Evolutionary conservation across 805 yeast species (phyloP), one percentile per base, ranked within the genome.

Genomic region (Candida pseudoglaebosa): DNA sequence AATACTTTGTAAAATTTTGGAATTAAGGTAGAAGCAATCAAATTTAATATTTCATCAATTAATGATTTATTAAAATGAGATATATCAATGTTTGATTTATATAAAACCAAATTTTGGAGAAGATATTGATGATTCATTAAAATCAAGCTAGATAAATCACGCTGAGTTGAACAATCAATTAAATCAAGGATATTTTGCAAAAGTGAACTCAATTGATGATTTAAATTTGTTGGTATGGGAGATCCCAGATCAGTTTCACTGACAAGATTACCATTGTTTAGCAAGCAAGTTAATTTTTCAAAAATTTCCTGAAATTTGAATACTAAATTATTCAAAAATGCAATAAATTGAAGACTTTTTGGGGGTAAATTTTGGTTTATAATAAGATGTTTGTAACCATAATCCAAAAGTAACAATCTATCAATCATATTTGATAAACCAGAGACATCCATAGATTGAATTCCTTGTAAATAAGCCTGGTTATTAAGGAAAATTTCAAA

Each of bases 131-230:
- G 28, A 18, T 22, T 33, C 15, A 21, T 12, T 16, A 33, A 22
- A 9, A 39, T 16, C 18, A 34, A 34, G 9, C 35, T 18, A 4
- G 29, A 16, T 17, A 39, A 17, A 16, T 39, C 42, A n/a, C 34
- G 26, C 10, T 35, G 20, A 6, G 24, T 19, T 6, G 13, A 14
- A 5, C 9, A n/a, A 15, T 28, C 35, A 20, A 30, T 4, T 3
- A 21, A 16, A 5, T 22, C 35, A 14, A 34, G 6, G 5, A 33
- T 14, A n/a, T 33, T 33, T n/a, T 13, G 28, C 9, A 21, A 22
- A 22, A 21, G 6, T 9, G 12, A 14, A 9, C 14, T 12, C 16
- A 33, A 5, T 16, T 13, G 28, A 21, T 6, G 9, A 22, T 33
- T 33, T 9, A 16, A 21, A 4, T 21, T 7, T 4, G 28, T 4